A percentile compares a stretch with the other conserved stretches of the same genome.
Evolutionary conservation across 169 alveolate genomes (phyloP).

Genomic region (Theileria equi): DNA sequence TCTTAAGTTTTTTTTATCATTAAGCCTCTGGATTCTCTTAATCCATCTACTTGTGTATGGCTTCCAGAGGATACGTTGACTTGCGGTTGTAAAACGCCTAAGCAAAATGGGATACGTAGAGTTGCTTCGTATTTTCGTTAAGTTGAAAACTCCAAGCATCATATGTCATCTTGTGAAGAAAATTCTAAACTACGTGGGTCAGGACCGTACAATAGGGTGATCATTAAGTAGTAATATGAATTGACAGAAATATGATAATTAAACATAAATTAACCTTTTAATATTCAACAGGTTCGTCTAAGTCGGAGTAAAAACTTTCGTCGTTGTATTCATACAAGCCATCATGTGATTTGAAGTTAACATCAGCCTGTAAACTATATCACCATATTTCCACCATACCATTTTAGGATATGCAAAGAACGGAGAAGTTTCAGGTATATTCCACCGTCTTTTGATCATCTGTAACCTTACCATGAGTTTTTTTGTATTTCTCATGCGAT

Average conservation of each 20-base stretch:
- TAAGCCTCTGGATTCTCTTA: conserved; percentile 53
- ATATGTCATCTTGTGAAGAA: neutral
- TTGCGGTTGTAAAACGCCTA: neutral
- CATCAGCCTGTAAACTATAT: conserved; percentile 71
- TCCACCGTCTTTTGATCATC: conserved; percentile 75
- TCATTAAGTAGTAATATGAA: no score
- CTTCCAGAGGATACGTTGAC: neutral
- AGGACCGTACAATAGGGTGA: no score
- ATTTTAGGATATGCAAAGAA: conserved; percentile 76
- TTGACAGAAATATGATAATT: no score
- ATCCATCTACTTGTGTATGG: conserved; percentile 63
- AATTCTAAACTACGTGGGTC: no score
- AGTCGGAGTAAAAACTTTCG: conserved; percentile 64
- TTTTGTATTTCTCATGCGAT: conserved; percentile 75
- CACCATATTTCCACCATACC: conserved; percentile 30
- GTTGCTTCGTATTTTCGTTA: neutral
- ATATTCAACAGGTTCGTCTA: conserved; percentile 76
- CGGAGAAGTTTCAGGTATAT: conserved; percentile 65
- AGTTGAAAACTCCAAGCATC: neutral
- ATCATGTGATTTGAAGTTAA: conserved; percentile 69
- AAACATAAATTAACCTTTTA: conserved; percentile 11
- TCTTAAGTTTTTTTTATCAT: conserved; percentile 34
- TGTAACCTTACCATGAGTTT: conserved; percentile 71
- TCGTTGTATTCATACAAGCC: conserved; percentile 69
- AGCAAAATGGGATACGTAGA: neutral